These are phyloP conservation scores for Alternaria dauci DNA, from an alignment of 2,329 filamentous ascomycete genomes.

Conservation along the genomic window DNA sequence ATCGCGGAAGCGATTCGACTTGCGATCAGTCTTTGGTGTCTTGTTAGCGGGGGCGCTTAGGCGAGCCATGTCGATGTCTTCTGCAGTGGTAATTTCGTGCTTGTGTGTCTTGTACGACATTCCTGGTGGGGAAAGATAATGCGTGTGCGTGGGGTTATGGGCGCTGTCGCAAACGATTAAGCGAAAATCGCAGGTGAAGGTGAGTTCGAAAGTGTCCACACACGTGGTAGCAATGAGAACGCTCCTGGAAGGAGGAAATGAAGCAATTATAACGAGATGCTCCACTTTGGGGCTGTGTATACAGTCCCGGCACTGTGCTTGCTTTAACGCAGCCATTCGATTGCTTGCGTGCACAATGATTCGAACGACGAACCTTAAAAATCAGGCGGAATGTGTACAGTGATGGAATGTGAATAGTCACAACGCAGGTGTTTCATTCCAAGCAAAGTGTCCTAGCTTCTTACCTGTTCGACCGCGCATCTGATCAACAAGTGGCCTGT, in stretches of 20 bases:
- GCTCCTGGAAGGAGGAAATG: background rate
- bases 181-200: conserved; percentile 4
- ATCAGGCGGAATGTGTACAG: rapidly evolving
- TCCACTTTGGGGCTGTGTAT: background rate
- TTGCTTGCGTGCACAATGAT: background rate
- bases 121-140: background rate
- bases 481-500: rapidly evolving
- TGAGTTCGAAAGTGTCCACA: background rate
- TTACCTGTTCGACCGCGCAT: background rate
- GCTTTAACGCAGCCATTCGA: background rate
- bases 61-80: conserved; percentile 13
- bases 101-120: background rate
- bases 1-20: conserved; percentile 16
- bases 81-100: too few species aligned
- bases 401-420: background rate
- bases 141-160: background rate
- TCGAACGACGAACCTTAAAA: background rate
- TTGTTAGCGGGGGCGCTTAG: conserved; percentile 16
- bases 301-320: background rate
- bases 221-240: background rate
- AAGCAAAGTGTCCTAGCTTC: background rate
- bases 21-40: conserved; percentile 15
- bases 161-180: conserved; percentile 6
- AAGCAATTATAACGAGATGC: background rate
- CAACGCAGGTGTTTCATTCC: background rate